phyloP scores from a whole-genome alignment of 2,329 filamentous ascomycete species.

The Teratosphaeriaceae sp. region DNA sequence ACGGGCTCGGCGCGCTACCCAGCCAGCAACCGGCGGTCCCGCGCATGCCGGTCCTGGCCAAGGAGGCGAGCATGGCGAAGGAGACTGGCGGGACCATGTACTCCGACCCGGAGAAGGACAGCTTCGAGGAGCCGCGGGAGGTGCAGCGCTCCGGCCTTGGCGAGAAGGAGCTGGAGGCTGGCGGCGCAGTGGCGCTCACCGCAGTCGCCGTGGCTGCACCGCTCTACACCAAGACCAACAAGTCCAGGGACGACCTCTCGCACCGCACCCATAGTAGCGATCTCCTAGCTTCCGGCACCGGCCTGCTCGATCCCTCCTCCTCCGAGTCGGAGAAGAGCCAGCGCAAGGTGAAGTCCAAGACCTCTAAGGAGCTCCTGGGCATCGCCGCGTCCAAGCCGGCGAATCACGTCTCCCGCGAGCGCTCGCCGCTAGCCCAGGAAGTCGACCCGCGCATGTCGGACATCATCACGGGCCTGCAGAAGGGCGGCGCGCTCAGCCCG shows the following conservation, averaged over 20 bases:
- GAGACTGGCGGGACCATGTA: neutral
- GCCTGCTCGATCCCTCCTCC: conserved; percentile 26
- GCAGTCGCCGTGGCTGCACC: conserved; percentile 1
- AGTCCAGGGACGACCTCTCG: conserved; percentile 7
- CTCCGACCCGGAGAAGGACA: neutral
- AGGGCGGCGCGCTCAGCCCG: conserved; percentile 27
- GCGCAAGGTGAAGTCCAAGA: conserved; percentile 11
- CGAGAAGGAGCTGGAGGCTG: conserved; percentile 11
- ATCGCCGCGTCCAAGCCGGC: conserved; percentile 10
- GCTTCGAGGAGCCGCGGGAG: conserved; percentile 1
- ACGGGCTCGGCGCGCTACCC: conserved; percentile 12
- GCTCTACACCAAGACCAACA: neutral
- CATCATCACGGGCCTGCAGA: conserved; percentile 25
- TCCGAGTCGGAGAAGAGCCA: conserved; percentile 28
- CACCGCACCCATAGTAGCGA: conserved; percentile 17
- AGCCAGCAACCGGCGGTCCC: conserved; percentile 14
- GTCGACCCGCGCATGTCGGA: conserved; percentile 22
- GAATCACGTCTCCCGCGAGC: conserved; percentile 12
- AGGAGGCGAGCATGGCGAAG: neutral
- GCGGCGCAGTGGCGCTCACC: conserved; percentile 5
- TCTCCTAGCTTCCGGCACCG: conserved; percentile 28
- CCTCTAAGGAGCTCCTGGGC: conserved; percentile 18
- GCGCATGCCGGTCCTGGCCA: neutral
- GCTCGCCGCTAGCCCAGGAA: conserved; percentile 19
- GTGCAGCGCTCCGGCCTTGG: neutral